A percentile compares a stretch with the other conserved stretches of the same genome.
Evolutionary conservation across 208 protist genomes (phyloP).

Genomic region (Leishmania turanica): DNA sequence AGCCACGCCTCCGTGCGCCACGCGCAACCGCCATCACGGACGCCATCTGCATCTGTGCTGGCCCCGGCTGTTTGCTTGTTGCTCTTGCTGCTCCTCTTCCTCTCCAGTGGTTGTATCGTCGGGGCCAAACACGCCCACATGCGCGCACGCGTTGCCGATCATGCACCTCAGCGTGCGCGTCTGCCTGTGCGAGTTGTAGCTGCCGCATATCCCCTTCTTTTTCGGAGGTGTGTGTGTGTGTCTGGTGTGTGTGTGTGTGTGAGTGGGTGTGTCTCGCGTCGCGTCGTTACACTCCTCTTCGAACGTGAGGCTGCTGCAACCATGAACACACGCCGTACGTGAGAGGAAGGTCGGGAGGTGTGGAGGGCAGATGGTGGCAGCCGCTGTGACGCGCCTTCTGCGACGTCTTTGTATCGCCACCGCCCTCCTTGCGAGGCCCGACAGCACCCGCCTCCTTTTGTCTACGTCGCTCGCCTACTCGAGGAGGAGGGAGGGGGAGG

Average conservation of each 20-base stretch:
- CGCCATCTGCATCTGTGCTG: neutral
- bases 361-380: neutral
- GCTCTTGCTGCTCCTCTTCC: neutral
- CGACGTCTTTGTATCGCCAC: neutral
- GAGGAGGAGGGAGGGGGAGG: no score
- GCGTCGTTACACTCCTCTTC: no score
- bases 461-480: neutral
- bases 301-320: neutral
- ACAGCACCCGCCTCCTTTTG: neutral
- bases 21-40: neutral
- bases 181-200: no score
- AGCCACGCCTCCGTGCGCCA: neutral
- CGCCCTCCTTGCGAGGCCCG: neutral
- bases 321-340: neutral
- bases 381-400: neutral
- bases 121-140: no score
- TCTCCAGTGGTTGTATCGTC: neutral
- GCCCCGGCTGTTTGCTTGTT: neutral
- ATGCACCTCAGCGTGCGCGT: no score
- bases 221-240: no score
- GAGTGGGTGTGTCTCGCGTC: no score
- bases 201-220: no score
- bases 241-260: no score
- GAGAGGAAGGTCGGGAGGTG: neutral
- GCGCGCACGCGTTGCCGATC: no score